These are phyloP conservation scores for Lithohypha guttulata DNA, from an alignment of 2,329 filamentous ascomycete genomes.

Conservation along the genomic window DNA sequence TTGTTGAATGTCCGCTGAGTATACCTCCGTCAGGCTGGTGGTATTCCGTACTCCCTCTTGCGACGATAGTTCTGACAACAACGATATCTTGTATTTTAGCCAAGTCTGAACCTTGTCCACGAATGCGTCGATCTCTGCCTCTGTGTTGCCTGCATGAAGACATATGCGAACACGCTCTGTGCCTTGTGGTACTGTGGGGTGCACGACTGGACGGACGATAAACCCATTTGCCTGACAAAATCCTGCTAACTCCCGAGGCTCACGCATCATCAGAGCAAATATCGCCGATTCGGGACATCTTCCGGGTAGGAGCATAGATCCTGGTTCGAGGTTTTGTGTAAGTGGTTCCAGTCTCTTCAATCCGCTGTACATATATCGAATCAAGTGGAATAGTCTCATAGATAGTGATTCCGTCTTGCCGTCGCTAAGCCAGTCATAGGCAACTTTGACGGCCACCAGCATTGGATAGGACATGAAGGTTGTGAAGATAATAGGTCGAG, in stretches of 20 bases:
- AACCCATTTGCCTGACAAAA: constrained; percentile 50
- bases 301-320: constrained; percentile 24
- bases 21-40: too few relatives aligned
- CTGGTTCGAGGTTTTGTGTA: constrained; percentile 16
- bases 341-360: constrained; percentile 33
- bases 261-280: constrained; percentile 49
- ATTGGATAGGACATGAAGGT: constrained; percentile 55
- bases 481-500: constrained; percentile 64
- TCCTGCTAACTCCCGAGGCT: constrained; percentile 48
- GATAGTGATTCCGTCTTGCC: constrained; percentile 35
- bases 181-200: constrained; percentile 55
- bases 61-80: too few relatives aligned
- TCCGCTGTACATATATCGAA: constrained; percentile 34
- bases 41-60: too few relatives aligned
- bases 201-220: constrained; percentile 54
- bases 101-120: constrained; percentile 40
- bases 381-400: constrained; percentile 34
- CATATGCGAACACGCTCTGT: constrained; percentile 56
- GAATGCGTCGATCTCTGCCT: constrained; percentile 45
- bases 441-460: constrained; percentile 47
- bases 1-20: too few relatives aligned
- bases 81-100: constrained; percentile 28
- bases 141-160: constrained; percentile 56
- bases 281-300: constrained; percentile 49
- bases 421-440: constrained; percentile 46